Base-by-base conservation (phyloP, 139 green algal genomes). In the Tetradesmus lagerheimii region DNA sequence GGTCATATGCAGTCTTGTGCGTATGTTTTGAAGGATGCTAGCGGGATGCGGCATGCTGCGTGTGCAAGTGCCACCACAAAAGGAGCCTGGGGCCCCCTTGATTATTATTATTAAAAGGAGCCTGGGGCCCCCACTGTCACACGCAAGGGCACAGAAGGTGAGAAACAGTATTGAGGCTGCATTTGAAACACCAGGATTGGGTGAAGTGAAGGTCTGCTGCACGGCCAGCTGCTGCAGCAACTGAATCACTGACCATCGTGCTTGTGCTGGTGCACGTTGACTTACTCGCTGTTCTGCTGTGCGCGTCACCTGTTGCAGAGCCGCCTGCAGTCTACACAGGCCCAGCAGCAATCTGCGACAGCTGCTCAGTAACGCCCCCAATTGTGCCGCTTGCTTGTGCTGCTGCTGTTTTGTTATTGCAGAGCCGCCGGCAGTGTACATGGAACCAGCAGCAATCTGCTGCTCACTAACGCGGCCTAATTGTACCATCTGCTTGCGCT, bases 61-160 rank as follows among this genome's bases (percentile, higher is more conserved):
- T 62, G 83, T 88, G 50, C 83, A 88, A 41, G 83, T 80, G 47
- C 83, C 83, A n/a, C 62, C 83, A 14, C 18, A 6, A 2, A 76
- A 62, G 3, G 15, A 38, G 23, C 62, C 20, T 3, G 62, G n/a
- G n/a, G 41, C 83, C 18, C 83, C 83, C n/a, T n/a, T n/a, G n/a
- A n/a, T n/a, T n/a, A n/a, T n/a, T n/a, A n/a, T n/a, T n/a, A n/a
- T n/a, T n/a, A 6, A 2, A 50, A 62, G n/a, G 4, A 39, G 9
- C 64, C 23, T 2, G 62, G n/a, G 43, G 43, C 83, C 25, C 83
- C 83, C 0, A 88, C 83, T 80, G 64, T 88, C 38, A 88, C 71
- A 4, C 27, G 25, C 64, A 88, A 84, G 41, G 78, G 25, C 12
- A 41, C 39, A 27, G 76, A 35, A 79, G 71, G 71, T 79, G n/a